phyloP scores from a whole-genome alignment of 2,329 filamentous ascomycete genomes.

The Alternaria dauci region DNA sequence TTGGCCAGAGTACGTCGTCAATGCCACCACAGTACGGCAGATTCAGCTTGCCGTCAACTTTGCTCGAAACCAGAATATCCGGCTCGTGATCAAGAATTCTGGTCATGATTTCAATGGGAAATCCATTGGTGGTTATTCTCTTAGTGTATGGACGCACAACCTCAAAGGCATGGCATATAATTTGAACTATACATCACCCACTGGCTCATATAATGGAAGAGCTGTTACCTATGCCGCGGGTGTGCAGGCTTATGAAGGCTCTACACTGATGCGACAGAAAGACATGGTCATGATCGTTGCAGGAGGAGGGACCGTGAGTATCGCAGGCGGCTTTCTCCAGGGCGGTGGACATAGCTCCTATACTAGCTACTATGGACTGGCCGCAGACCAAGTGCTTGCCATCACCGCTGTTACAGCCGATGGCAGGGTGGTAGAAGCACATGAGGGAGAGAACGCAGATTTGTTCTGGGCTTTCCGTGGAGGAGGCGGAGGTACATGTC shows the following conservation, averaged over 20 bases:
- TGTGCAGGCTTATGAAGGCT: conserved; percentile 59
- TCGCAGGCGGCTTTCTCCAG: conserved; percentile 44
- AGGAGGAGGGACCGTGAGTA: conserved; percentile 62
- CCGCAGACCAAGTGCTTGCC: conserved; percentile 39
- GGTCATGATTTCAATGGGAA: conserved; percentile 39
- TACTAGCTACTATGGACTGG: conserved; percentile 50
- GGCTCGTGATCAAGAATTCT: conserved; percentile 44
- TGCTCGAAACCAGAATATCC: conserved; percentile 41
- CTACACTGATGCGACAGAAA: conserved; percentile 53
- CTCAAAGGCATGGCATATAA: conserved; percentile 20
- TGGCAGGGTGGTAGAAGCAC: conserved; percentile 35
- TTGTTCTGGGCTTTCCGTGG: conserved; percentile 43
- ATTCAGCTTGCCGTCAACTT: conserved; percentile 43
- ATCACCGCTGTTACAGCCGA: conserved; percentile 38
- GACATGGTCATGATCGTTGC: conserved; percentile 61
- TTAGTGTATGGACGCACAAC: conserved; percentile 28
- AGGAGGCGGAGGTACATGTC: conserved; percentile 36
- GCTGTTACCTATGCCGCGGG: conserved; percentile 63
- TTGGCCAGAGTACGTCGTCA: conserved; percentile 37
- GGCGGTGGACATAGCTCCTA: conserved; percentile 54
- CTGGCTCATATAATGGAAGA: conserved; percentile 20
- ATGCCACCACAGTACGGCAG: conserved; percentile 32
- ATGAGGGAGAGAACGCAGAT: conserved; percentile 31
- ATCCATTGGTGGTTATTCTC: conserved; percentile 19
- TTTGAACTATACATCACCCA: conserved; percentile 19